Evolutionary conservation across 352 stramenopile genomes (phyloP), one percentile per base, ranked within the genome.

Genomic region (Phytophthora sp.): DNA sequence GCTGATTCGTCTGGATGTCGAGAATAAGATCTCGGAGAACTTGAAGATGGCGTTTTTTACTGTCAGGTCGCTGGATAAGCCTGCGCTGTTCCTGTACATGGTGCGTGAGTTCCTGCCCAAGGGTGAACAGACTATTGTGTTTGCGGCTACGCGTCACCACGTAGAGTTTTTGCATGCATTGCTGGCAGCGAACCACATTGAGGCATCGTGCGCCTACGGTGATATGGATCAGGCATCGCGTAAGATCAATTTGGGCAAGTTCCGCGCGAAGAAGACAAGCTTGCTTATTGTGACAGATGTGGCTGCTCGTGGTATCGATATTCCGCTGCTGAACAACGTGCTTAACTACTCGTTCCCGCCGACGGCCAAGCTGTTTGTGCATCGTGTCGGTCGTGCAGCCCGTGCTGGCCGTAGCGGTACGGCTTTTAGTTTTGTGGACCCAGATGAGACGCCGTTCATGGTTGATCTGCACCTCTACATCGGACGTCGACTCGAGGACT

Each of bases 371-470:
- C 81, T 97, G 20, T 98, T 97, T 64, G 89, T 99, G 24, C 97
- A 99, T 93, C 88, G 97, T 45, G 94, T 96, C 41, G 97, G 97
- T 67, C 95, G 97, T 66, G 97, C 96, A 26, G 97, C 97, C 4
- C 85, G 97, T 77, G 96, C 97, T n/a, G 96, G 97, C 18, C 84
- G 96, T 30, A 97, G 88, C 56, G 97, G 97, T 65, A 97, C 92
- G 38, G 98, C 97, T 26, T 99, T 98, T 73, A 98, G 82, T 70
- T 89, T 99, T 63, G 95, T 99, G 12, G 97, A 99, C 61, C 96
- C 96, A 17, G 97, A 99, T 57, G 98, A 99, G 71, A 76, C 98
- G 44, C 95, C 97, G 11, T 99, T 99, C 77, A 98, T 99, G 93
- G 89, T 99, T 20, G 98, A 99, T 72, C 62, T 99, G 30, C 91